Percentiles rank a stretch among this genome's conserved stretches.
Evolutionary conservation across 345 rosid genomes (phyloP).

Genomic region (Bruguiera parviflora): DNA sequence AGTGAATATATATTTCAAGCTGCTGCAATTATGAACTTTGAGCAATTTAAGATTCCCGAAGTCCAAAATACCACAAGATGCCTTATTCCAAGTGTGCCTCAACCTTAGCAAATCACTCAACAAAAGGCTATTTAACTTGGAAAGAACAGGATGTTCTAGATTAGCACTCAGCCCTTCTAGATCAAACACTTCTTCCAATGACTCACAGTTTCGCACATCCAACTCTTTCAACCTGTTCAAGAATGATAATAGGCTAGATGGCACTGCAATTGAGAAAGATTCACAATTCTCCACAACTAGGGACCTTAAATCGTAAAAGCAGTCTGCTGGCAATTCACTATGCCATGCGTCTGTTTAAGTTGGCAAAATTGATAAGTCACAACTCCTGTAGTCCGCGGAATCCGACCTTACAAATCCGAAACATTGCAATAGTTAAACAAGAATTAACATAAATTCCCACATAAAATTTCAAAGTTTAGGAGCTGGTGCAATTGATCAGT

Average conservation of each 20-base stretch:
- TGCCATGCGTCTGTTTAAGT: conserved; percentile 5
- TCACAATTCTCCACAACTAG: conserved; percentile 3
- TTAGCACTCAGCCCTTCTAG: conserved; percentile 3
- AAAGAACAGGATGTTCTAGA: background rate
- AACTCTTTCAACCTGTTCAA: background rate
- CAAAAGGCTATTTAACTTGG: background rate
- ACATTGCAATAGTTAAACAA: no score
- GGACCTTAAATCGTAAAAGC: background rate
- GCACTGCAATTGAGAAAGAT: background rate
- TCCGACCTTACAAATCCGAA: conserved; percentile 1
- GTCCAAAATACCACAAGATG: background rate
- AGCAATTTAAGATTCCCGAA: conserved; percentile 2
- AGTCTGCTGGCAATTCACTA: background rate
- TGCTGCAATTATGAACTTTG: conserved; percentile 7
- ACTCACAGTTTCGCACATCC: conserved; percentile 4
- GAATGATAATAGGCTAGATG: background rate
- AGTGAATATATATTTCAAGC: conserved; percentile 11
- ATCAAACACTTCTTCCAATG: conserved; percentile 6
- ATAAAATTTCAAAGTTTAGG: no score
- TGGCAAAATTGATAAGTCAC: conserved; percentile 2
- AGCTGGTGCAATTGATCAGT: background rate
- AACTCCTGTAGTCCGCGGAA: background rate
- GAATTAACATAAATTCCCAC: no score
- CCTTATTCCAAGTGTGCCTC: background rate
- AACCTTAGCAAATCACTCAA: conserved; percentile 4